Evolutionary conservation across 2,329 filamentous ascomycete species (phyloP).

Genomic region (Orbilia blumenaviensis): DNA sequence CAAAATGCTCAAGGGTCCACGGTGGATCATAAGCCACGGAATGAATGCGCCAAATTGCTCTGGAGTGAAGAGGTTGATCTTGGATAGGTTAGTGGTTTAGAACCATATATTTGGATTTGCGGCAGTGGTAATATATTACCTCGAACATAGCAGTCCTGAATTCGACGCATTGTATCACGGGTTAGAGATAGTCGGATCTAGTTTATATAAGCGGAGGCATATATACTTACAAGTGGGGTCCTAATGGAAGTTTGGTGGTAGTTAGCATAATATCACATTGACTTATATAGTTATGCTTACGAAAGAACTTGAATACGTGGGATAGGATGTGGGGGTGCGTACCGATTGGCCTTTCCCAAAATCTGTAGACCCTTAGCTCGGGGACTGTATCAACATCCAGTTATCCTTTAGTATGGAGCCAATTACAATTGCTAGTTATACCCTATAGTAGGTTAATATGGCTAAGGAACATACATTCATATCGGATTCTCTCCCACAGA

Average conservation of each 20-base stretch:
- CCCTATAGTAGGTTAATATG: too few relatives aligned
- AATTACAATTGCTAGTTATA: background rate
- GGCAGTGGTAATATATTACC: constrained; percentile 59
- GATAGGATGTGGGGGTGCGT: background rate
- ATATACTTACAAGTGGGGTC: constrained; percentile 42
- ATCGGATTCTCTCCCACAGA: constrained; percentile 39
- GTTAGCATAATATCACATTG: too few relatives aligned
- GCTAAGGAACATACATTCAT: constrained; percentile 4
- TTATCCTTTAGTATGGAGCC: background rate
- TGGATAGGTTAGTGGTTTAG: background rate
- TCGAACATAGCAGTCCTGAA: constrained; percentile 80
- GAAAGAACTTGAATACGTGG: background rate
- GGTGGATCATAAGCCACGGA: constrained; percentile 82
- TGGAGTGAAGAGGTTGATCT: constrained; percentile 80
- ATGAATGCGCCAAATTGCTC: constrained; percentile 89
- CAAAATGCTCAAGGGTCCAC: constrained; percentile 80
- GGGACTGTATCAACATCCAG: constrained; percentile 69
- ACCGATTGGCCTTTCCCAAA: constrained; percentile 81
- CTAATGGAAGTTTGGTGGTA: constrained; percentile 1
- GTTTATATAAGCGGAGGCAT: background rate
- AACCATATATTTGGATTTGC: background rate
- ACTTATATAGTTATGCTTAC: constrained; percentile 61
- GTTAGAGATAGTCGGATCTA: background rate
- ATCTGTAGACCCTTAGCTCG: constrained; percentile 80
- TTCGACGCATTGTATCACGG: background rate